These are phyloP conservation scores for Phytophthora sojae DNA, from an alignment of 352 stramenopile species.

Conservation along the genomic window DNA sequence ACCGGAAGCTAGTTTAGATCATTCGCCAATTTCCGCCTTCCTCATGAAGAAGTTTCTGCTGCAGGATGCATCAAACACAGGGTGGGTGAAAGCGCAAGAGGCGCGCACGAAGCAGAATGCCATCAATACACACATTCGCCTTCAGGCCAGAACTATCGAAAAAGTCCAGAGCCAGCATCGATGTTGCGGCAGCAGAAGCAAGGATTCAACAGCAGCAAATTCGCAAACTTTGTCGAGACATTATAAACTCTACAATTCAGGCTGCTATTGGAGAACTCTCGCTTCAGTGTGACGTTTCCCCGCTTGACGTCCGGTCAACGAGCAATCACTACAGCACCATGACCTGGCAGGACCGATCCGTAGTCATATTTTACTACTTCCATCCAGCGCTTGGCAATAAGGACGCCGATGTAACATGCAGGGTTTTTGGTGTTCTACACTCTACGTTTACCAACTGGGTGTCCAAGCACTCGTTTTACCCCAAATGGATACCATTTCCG, in stretches of 20 bases:
- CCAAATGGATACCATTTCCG: not conserved
- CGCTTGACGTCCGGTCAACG: not conserved
- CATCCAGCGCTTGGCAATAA: not conserved
- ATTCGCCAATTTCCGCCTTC: not conserved
- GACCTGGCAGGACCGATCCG: not conserved
- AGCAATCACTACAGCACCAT: not conserved
- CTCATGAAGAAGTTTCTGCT: slow-evolving; percentile 3
- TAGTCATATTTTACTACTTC: slow-evolving; percentile 3
- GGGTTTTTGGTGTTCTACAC: not conserved
- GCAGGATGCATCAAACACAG: not conserved
- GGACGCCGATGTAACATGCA: not conserved
- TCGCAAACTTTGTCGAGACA: not conserved
- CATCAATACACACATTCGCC: not conserved
- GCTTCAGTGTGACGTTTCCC: not conserved
- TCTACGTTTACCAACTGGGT: not conserved
- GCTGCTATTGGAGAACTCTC: not conserved
- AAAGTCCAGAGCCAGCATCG: not conserved
- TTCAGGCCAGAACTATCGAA: not conserved
- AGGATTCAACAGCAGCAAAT: not conserved
- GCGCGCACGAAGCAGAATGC: not conserved
- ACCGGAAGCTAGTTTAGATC: not conserved
- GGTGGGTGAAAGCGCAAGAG: slow-evolving; percentile 1
- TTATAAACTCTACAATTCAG: not conserved
- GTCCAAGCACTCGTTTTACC: not conserved
- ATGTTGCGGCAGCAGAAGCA: not conserved